Base-by-base conservation (phyloP, 225 moss, liverwort and hornwort species). In the Polytrichum commune region DNA sequence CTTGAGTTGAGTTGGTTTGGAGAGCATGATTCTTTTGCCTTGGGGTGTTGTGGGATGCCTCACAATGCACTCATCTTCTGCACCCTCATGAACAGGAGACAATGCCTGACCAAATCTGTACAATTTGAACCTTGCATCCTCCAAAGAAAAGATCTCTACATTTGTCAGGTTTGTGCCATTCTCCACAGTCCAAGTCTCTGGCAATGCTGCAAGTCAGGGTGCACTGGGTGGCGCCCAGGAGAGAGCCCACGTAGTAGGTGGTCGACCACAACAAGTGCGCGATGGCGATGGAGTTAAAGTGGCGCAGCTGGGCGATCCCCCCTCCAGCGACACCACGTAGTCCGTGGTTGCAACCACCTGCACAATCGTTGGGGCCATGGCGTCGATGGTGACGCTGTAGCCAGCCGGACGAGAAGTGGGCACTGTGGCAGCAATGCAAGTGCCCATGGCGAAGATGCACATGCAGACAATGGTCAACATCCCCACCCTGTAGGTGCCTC, bases 171-270 rank as follows among this genome's bases (percentile, higher is more conserved):
- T 32, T 0, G 6, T 32, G 6, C 6, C 6, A 7, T 6, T 32
- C 1, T 32, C 7, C 6, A 32, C 7, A 32, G 1, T 1, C 32
- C 32, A 32, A 7, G 32, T 32, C 6, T 32, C 1, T 32, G 32
- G 32, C 32, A 7, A 32, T 29, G 29, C 4, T 26, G 26, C 26
- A 1, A 26, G 16, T 67, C 3, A 84, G 4, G 9, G 84, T 75
- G 77, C 84, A 84, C 27, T 80, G 38, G 19, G 74, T 72, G 1
- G 74, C 25, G 4, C 63, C 60, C 0, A 16, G 29, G 29, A 65
- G 74, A 10, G 84, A 75, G 8, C 80, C 80, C n/a, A 72, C 77
- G 63, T 65, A 84, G 80, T 77, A 84, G 29, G 80, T 84, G 32
- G 80, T 77, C 2, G 71, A 74, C 84, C 84, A 84, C 3, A 84